Percentiles rank a stretch among this genome's conserved stretches.
Conservation (phyloP, 2,329 filamentous ascomycete species). For the Stemphylium vesicarium region DNA sequence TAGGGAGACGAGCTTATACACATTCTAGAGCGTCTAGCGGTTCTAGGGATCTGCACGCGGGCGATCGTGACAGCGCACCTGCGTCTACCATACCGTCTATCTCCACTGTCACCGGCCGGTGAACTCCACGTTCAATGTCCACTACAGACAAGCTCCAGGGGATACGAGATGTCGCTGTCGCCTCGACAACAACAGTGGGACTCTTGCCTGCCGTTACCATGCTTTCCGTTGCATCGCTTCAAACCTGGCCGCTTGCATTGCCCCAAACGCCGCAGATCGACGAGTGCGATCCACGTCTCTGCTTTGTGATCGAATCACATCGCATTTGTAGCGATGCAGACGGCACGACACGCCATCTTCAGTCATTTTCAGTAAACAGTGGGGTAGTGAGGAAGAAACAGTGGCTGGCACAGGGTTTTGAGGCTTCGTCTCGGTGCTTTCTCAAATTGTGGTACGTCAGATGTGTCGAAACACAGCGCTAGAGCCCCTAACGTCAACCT, state of each 20-base stretch:
- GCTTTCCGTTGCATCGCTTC: neutral
- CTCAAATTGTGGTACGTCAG: constrained; percentile 13
- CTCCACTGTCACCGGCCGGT: constrained; percentile 8
- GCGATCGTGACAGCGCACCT: constrained; percentile 10
- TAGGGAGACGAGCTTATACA: neutral
- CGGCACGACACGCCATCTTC: neutral
- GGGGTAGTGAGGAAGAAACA: neutral
- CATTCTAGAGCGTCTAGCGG: neutral
- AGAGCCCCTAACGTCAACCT: constrained; percentile 8
- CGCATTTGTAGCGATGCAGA: neutral
- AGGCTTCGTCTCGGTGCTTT: constrained; percentile 5
- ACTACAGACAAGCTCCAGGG: neutral
- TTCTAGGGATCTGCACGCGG: neutral
- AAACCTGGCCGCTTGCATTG: neutral
- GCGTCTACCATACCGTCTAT: constrained; percentile 3
- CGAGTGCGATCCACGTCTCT: neutral
- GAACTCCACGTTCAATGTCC: neutral
- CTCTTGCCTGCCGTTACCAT: neutral
- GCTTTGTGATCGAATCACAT: no score
- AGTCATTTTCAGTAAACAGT: neutral
- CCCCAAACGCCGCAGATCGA: neutral
- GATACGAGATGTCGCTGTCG: neutral
- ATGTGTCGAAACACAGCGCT: constrained; percentile 11
- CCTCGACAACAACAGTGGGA: neutral
- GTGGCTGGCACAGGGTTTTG: constrained; percentile 1